Evolutionary conservation across 2,329 filamentous ascomycete genomes (phyloP).

Genomic region (Penicillium sp.): DNA sequence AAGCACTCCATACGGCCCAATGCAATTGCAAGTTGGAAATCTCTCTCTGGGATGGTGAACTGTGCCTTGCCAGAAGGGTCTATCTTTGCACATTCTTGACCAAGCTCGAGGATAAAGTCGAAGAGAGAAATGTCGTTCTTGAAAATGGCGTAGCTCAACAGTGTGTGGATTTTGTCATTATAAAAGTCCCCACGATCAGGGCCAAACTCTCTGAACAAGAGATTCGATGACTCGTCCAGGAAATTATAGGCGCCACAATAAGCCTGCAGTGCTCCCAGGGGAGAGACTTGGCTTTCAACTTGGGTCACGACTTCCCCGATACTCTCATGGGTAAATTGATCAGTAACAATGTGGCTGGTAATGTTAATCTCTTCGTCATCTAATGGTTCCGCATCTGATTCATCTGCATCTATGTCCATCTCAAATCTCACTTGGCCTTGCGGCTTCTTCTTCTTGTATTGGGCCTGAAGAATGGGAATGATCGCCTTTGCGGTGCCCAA

Average conservation of each 20-base stretch:
- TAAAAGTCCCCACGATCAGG: not conserved
- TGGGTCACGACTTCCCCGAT: slow-evolving; percentile 68
- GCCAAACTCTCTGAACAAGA: not conserved
- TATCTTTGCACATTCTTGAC: slow-evolving; percentile 21
- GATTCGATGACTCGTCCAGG: not conserved
- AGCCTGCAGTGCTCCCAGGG: slow-evolving; percentile 54
- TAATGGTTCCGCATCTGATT: slow-evolving; percentile 20
- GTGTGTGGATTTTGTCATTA: not conserved
- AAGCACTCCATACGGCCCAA: slow-evolving; percentile 37
- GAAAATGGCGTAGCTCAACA: slow-evolving; percentile 45
- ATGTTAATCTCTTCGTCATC: slow-evolving; percentile 36
- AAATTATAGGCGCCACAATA: slow-evolving; percentile 32
- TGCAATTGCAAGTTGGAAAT: slow-evolving; percentile 45
- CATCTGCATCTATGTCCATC: not conserved
- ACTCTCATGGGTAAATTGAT: slow-evolving; percentile 73
- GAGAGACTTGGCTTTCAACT: slow-evolving; percentile 64
- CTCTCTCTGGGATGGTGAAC: slow-evolving; percentile 10
- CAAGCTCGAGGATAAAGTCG: slow-evolving; percentile 58
- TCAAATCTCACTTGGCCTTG: slow-evolving; percentile 42
- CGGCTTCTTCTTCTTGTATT: slow-evolving; percentile 62
- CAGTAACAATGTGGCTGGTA: slow-evolving; percentile 58
- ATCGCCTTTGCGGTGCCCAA: slow-evolving; percentile 63
- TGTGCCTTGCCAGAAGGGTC: slow-evolving; percentile 4
- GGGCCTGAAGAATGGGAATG: slow-evolving; percentile 68
- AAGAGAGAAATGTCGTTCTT: slow-evolving; percentile 57